Evolutionary conservation across 345 rosid genomes (phyloP).

Genomic region (Eucalyptus grandis): DNA sequence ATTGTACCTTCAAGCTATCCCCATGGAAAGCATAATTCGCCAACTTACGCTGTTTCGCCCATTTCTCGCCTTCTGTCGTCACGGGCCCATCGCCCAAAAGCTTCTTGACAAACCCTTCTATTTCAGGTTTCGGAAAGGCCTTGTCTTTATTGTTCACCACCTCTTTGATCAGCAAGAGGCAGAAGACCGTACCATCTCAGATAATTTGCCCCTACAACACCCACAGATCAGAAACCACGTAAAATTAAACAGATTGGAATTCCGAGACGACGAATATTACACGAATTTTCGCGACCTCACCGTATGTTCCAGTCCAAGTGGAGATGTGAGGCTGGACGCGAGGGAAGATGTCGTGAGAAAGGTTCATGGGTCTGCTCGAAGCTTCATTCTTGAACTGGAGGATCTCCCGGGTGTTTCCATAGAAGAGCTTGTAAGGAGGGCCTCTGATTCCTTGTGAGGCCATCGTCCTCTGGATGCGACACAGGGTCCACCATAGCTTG

Average conservation of each 20-base stretch:
- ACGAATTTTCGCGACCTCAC: not conserved
- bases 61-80: conserved; percentile 16
- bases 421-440: conserved; percentile 6
- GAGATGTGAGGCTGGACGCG: conserved; percentile 7
- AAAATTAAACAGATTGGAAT: not conserved
- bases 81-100: conserved; percentile 27
- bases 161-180: conserved; percentile 29
- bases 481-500: conserved; percentile 15
- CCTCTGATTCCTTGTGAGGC: conserved; percentile 9
- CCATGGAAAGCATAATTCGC: conserved; percentile 38
- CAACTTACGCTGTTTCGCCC: conserved; percentile 25
- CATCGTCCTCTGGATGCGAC: not conserved
- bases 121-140: not conserved
- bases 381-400: not conserved
- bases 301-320: conserved; percentile 11
- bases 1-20: conserved; percentile 20
- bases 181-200: conserved; percentile 16
- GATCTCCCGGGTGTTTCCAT: conserved; percentile 2
- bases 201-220: conserved; percentile 13
- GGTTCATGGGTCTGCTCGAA: not conserved
- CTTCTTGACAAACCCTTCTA: not conserved
- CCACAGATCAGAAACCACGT: not conserved
- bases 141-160: conserved; percentile 18
- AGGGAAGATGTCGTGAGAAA: conserved; percentile 8
- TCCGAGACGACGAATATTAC: not conserved